phyloP scores from a whole-genome alignment of 2,329 filamentous ascomycete genomes.

The Calonectria hawksworthii region DNA sequence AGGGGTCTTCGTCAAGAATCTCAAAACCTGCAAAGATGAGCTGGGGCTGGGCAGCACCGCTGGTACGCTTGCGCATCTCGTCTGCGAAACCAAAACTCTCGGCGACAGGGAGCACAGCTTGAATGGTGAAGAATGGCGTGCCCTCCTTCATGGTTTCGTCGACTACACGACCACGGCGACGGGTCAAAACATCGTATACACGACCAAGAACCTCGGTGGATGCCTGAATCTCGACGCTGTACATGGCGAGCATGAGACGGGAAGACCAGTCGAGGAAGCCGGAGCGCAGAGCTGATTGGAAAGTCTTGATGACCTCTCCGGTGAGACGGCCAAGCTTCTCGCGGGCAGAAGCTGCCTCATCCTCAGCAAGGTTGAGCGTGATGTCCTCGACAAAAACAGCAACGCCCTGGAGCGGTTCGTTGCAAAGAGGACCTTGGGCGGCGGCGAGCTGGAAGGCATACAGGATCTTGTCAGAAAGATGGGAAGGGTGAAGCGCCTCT shows the following conservation, averaged over 20 bases:
- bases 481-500: slow-evolving; percentile 69
- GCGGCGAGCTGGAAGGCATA: slow-evolving; percentile 96
- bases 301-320: slow-evolving; percentile 91
- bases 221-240: slow-evolving; percentile 97
- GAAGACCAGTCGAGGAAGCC: slow-evolving; percentile 97
- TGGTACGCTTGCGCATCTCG: slow-evolving; percentile 95
- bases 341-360: slow-evolving; percentile 67
- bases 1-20: slow-evolving; percentile 93
- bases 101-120: slow-evolving; percentile 88
- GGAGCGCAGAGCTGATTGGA: slow-evolving; percentile 84
- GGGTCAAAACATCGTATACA: slow-evolving; percentile 98
- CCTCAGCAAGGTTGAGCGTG: slow-evolving; percentile 68
- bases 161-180: slow-evolving; percentile 89
- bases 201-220: slow-evolving; percentile 94
- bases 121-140: slow-evolving; percentile 96
- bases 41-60: slow-evolving; percentile 91
- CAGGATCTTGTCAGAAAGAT: slow-evolving; percentile 90
- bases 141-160: slow-evolving; percentile 95
- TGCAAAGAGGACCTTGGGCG: slow-evolving; percentile 89
- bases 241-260: slow-evolving; percentile 96
- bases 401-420: slow-evolving; percentile 93
- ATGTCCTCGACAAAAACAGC: slow-evolving; percentile 92
- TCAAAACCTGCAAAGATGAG: slow-evolving; percentile 95
- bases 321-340: slow-evolving; percentile 85
- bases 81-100: slow-evolving; percentile 97